Conservation (phyloP, 768 basidiomycete genomes). For the Calocera viscosa region DNA sequence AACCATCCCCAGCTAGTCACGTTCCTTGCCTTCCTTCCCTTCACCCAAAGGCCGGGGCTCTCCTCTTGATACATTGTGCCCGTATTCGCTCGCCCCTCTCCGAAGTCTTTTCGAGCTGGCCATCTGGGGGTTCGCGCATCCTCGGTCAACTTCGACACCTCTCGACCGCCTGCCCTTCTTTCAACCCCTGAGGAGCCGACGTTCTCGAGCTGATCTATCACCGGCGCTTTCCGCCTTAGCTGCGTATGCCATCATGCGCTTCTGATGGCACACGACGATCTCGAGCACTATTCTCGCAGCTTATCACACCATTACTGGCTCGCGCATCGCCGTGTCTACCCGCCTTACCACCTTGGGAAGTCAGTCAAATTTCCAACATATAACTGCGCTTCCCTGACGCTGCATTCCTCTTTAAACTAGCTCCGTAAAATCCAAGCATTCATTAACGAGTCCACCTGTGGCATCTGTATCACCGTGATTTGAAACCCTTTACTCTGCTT, state of each 20-base stretch:
- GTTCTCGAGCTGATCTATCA: neutral
- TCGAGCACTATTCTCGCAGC: neutral
- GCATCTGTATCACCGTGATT: neutral
- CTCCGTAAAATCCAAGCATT: neutral
- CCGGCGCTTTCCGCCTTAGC: neutral
- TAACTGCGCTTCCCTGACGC: neutral
- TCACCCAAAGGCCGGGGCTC: neutral
- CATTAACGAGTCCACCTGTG: neutral
- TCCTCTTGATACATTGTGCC: neutral
- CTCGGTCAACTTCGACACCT: neutral
- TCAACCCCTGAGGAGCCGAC: neutral
- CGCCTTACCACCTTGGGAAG: neutral
- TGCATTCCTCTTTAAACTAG: neutral
- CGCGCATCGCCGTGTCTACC: neutral
- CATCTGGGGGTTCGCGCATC: neutral
- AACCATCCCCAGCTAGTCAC: neutral
- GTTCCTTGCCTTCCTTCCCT: neutral
- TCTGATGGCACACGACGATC: neutral
- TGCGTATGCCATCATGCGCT: constrained; percentile 3
- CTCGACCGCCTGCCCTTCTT: neutral
- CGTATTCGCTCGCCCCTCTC: neutral
- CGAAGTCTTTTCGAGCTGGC: neutral
- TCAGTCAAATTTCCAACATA: neutral
- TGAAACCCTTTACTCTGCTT: neutral
- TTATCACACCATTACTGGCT: neutral